These are phyloP conservation scores for Trichoderma parareesei DNA, from an alignment of 495 filamentous ascomycete genomes.

Conservation along the genomic window DNA sequence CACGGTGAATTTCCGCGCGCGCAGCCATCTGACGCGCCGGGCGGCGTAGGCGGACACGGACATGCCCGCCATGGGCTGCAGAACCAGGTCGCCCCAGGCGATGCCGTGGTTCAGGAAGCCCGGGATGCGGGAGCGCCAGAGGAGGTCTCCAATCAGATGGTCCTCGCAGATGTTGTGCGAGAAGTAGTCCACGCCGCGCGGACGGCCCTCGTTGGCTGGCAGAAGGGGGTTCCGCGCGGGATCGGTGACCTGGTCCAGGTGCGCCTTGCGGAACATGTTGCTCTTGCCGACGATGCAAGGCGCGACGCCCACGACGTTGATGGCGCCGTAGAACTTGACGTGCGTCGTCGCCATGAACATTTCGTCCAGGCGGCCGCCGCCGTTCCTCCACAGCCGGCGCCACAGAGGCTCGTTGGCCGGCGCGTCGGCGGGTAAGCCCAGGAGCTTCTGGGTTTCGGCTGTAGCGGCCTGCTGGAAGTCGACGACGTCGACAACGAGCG, in stretches of 20 bases:
- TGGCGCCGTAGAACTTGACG: conserved; percentile 96
- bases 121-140: conserved; percentile 59
- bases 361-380: conserved; percentile 86
- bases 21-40: conserved; percentile 81
- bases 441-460: conserved; percentile 37
- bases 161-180: conserved; percentile 96
- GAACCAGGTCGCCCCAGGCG: conserved; percentile 73
- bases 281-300: conserved; percentile 96
- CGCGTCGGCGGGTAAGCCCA: conserved; percentile 21
- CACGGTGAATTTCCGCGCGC: conserved; percentile 92
- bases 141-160: conserved; percentile 85
- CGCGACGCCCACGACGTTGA: conserved; percentile 85
- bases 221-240: conserved; percentile 37
- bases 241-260: conserved; percentile 73
- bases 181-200: conserved; percentile 81
- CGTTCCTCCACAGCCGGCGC: conserved; percentile 22
- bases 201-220: conserved; percentile 35
- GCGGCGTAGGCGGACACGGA: conserved; percentile 71
- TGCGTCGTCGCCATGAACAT: conserved; percentile 90
- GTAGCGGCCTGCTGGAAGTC: conserved; percentile 23
- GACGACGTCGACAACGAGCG: conserved; percentile 70
- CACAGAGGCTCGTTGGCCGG: background rate
- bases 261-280: conserved; percentile 93
- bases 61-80: conserved; percentile 84
- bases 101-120: conserved; percentile 73